Evolutionary conservation across 2,329 filamentous ascomycete species (phyloP).

Genomic region (Ophiostoma ips): DNA sequence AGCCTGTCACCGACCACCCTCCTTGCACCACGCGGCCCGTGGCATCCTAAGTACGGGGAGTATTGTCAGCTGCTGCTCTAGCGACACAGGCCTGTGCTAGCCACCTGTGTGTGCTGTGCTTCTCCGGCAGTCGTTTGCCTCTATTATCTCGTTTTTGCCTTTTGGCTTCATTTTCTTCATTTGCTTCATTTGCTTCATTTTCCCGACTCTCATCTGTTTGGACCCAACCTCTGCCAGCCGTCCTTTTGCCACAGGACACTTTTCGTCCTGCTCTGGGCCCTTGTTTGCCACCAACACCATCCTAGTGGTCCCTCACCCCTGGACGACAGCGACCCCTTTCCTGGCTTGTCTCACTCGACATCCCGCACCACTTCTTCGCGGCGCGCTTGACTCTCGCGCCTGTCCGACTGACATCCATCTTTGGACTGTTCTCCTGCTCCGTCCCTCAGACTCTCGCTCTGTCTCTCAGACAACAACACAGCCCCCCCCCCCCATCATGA

Average conservation of each 20-base stretch:
- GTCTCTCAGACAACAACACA: neutral
- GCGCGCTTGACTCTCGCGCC: neutral
- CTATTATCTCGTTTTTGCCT: neutral
- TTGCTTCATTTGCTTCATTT: constrained; percentile 1
- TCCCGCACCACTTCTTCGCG: too few relatives aligned
- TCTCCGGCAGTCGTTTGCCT: constrained; percentile 3
- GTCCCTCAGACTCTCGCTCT: too few relatives aligned
- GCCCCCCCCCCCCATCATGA: constrained; percentile 22
- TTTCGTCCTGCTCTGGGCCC: too few relatives aligned
- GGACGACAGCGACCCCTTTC: neutral
- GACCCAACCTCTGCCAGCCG: too few relatives aligned
- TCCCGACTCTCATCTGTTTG: neutral
- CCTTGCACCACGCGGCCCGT: too few relatives aligned
- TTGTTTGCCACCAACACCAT: too few relatives aligned
- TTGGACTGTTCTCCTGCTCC: too few relatives aligned
- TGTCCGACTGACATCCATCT: neutral
- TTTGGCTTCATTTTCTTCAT: neutral
- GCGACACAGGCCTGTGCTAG: neutral
- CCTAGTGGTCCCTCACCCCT: too few relatives aligned
- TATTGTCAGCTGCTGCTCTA: too few relatives aligned
- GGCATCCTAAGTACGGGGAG: too few relatives aligned
- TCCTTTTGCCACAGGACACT: too few relatives aligned
- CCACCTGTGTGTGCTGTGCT: neutral
- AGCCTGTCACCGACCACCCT: too few relatives aligned
- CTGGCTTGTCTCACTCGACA: neutral